Evolutionary conservation across 108 stramenopile species (phyloP).

Genomic region (Bacterosira constricta): DNA sequence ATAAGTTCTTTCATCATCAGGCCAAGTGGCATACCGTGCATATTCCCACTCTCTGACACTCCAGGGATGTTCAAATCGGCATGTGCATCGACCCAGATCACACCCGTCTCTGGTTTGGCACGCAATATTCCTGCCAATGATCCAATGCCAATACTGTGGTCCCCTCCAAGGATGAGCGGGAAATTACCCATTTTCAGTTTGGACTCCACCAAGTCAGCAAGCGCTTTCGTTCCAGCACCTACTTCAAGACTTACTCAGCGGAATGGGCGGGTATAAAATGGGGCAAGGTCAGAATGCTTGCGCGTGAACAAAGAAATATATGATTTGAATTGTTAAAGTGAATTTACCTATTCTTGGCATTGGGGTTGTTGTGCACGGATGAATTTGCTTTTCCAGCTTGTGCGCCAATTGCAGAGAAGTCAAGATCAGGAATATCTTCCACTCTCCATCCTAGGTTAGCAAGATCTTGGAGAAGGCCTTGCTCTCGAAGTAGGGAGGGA

Average conservation of each 20-base stretch:
- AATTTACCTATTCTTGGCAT: slow-evolving; percentile 63
- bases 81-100: slow-evolving; percentile 99
- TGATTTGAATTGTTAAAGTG: no score
- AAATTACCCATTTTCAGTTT: slow-evolving; percentile 70
- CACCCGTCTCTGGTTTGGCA: slow-evolving; percentile 86
- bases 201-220: slow-evolving; percentile 70
- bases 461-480: slow-evolving; percentile 69
- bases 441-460: slow-evolving; percentile 86
- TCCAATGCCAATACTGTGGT: slow-evolving; percentile 97
- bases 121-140: slow-evolving; percentile 89
- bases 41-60: slow-evolving; percentile 92
- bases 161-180: slow-evolving; percentile 95
- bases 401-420: slow-evolving; percentile 56
- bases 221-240: slow-evolving; percentile 51
- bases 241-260: slow-evolving; percentile 25
- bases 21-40: slow-evolving; percentile 99
- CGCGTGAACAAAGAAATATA: no score
- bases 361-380: slow-evolving; percentile 25
- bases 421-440: slow-evolving; percentile 79
- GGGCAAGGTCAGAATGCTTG: no score
- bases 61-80: slow-evolving; percentile 97
- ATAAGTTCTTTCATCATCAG: slow-evolving; percentile 86
- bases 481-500: slow-evolving; percentile 70
- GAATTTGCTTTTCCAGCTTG: slow-evolving; percentile 7
- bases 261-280: no score